Evolutionary conservation across 352 stramenopile genomes (phyloP).

Genomic region (Phytopythium montanum): DNA sequence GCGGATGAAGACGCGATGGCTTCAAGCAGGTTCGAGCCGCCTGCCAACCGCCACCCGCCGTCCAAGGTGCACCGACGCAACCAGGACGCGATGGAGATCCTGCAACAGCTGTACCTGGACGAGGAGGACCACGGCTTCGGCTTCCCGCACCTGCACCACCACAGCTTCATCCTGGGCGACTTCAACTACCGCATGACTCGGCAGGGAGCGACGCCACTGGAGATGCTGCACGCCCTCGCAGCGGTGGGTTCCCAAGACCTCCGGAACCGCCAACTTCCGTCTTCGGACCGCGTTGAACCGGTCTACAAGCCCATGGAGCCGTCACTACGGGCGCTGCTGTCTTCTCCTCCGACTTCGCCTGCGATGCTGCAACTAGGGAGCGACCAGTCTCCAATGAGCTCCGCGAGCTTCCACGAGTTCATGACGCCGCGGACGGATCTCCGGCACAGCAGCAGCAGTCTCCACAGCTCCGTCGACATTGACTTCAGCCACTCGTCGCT

Average conservation of each 20-base stretch:
- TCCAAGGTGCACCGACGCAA: conserved; percentile 82
- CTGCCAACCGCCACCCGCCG: conserved; percentile 22
- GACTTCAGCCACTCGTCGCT: not conserved
- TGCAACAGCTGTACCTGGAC: conserved; percentile 79
- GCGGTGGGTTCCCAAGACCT: conserved; percentile 4
- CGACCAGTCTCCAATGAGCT: conserved; percentile 25
- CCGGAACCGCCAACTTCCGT: not conserved
- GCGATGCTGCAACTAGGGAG: conserved; percentile 22
- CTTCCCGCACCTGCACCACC: conserved; percentile 74
- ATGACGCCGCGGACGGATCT: conserved; percentile 39
- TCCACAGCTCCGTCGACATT: conserved; percentile 1
- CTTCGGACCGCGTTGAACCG: not conserved
- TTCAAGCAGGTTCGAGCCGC: not conserved
- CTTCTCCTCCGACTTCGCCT: conserved; percentile 26
- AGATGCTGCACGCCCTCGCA: conserved; percentile 54
- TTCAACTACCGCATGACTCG: conserved; percentile 83
- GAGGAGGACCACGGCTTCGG: conserved; percentile 85
- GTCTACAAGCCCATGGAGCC: conserved; percentile 5
- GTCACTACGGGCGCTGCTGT: conserved; percentile 10
- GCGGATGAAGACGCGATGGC: not conserved
- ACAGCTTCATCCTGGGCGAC: conserved; percentile 89
- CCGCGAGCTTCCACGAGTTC: conserved; percentile 38
- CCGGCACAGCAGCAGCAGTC: conserved; percentile 20
- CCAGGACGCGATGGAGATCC: conserved; percentile 74
- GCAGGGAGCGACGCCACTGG: conserved; percentile 31